phyloP scores from a whole-genome alignment of 805 yeast species.

The Candida wancherniae region DNA sequence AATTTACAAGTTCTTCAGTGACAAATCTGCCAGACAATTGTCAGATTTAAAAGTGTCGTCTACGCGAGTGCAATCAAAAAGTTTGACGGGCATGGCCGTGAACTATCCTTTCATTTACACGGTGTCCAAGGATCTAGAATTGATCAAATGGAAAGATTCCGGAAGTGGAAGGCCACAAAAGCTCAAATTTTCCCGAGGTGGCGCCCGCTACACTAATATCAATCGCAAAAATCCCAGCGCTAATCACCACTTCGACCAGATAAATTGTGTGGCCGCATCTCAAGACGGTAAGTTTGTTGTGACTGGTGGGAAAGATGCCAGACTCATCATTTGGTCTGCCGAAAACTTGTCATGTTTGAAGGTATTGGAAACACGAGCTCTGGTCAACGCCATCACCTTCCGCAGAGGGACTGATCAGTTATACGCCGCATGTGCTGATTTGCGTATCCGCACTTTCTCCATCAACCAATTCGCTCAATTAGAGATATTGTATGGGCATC shows the following conservation, averaged over 20 bases:
- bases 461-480: conserved; percentile 82
- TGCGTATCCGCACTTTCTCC: conserved; percentile 82
- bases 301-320: conserved; percentile 84
- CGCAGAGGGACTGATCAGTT: conserved; percentile 78
- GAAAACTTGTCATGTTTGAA: conserved; percentile 72
- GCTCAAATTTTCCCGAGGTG: conserved; percentile 63
- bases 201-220: conserved; percentile 38
- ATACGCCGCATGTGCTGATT: conserved; percentile 90
- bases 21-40: conserved; percentile 37
- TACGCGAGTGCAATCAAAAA: conserved; percentile 58
- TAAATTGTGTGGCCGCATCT: conserved; percentile 73
- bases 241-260: conserved; percentile 74
- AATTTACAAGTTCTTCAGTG: conserved; percentile 65
- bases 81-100: conserved; percentile 53
- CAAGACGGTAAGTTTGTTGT: conserved; percentile 86
- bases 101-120: conserved; percentile 65
- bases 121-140: conserved; percentile 73
- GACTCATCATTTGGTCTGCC: conserved; percentile 80
- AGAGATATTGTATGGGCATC: conserved; percentile 93
- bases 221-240: conserved; percentile 45
- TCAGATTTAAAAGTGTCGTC: conserved; percentile 31
- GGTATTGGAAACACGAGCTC: conserved; percentile 73
- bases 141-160: conserved; percentile 73
- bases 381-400: conserved; percentile 68
- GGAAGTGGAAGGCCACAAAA: conserved; percentile 49